Evolutionary conservation across 768 basidiomycete genomes (phyloP).

Genomic region (Mycena metata): DNA sequence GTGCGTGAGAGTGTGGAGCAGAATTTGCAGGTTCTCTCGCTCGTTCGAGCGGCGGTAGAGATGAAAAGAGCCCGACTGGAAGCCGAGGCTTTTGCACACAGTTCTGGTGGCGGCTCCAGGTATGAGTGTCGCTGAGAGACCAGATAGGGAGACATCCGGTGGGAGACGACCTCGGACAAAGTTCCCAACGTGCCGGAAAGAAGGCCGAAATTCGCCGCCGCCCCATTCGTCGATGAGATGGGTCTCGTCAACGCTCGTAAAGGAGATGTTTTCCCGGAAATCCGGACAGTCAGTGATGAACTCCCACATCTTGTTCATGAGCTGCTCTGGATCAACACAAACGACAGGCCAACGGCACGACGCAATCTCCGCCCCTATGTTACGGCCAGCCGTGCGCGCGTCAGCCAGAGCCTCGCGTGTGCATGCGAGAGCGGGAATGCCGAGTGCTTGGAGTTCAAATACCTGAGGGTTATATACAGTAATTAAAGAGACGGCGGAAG

Average conservation of each 20-base stretch:
- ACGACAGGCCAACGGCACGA: conserved; percentile 15
- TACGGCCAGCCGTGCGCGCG: conserved; percentile 14
- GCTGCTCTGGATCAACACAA: conserved; percentile 28
- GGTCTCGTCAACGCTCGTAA: conserved; percentile 18
- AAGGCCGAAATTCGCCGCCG: conserved; percentile 16
- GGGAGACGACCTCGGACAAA: conserved; percentile 31
- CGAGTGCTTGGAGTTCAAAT: background rate
- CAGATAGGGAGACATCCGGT: conserved; percentile 18
- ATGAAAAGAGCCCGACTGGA: conserved; percentile 6
- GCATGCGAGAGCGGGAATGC: conserved; percentile 18
- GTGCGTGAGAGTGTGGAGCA: conserved; percentile 11
- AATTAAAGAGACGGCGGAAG: background rate
- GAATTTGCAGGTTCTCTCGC: conserved; percentile 23
- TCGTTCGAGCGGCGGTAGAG: conserved; percentile 27
- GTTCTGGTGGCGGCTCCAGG: conserved; percentile 18
- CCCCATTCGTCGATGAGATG: conserved; percentile 34
- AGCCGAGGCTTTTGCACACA: conserved; percentile 26
- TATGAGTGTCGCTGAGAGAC: conserved; percentile 28
- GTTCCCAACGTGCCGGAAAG: conserved; percentile 22
- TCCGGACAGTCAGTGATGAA: background rate
- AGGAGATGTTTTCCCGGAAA: conserved; percentile 8
- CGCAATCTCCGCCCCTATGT: conserved; percentile 13
- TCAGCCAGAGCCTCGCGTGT: conserved; percentile 17
- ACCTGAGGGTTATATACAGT: background rate
- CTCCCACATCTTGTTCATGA: conserved; percentile 22